Percentiles rank a stretch among this genome's conserved stretches.
Evolutionary conservation across 2,329 filamentous ascomycete genomes (phyloP).

Genomic region (Botrytis hyacinthi): DNA sequence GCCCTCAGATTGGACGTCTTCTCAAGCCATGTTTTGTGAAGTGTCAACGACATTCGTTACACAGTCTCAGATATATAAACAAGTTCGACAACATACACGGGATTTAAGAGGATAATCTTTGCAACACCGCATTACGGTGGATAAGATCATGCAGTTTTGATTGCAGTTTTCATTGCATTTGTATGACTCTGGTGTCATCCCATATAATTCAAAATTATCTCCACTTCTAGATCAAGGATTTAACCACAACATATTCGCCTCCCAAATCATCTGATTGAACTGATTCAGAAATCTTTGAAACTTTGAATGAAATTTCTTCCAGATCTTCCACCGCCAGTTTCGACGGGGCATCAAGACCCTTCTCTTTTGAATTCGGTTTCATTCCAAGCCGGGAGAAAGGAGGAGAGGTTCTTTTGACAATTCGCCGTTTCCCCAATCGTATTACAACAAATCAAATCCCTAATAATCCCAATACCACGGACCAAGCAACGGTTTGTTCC

Average conservation of each 20-base stretch:
- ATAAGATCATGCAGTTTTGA: not conserved
- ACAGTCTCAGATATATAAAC: not conserved
- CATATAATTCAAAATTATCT: not conserved
- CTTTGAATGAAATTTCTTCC: not conserved
- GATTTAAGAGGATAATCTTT: not conserved
- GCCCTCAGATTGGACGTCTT: not conserved
- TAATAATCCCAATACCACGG: not conserved
- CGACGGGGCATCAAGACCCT: not conserved
- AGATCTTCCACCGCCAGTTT: constrained; percentile 3
- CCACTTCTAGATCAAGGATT: not conserved
- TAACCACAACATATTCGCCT: not conserved
- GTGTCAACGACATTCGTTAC: not conserved
- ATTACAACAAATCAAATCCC: not conserved
- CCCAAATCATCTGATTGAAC: not conserved
- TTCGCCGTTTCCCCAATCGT: not conserved
- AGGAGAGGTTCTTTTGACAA: not conserved
- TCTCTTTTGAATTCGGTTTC: not conserved
- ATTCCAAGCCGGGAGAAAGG: not conserved
- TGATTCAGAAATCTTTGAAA: not conserved
- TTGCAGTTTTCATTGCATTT: not conserved
- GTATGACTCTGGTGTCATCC: not conserved
- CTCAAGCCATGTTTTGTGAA: not conserved
- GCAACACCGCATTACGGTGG: not conserved
- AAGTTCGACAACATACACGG: not conserved
- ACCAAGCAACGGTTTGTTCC: constrained; percentile 2